Evolutionary conservation across 2,329 filamentous ascomycete genomes (phyloP).

Genomic region (Colletotrichum neosansevieriae): DNA sequence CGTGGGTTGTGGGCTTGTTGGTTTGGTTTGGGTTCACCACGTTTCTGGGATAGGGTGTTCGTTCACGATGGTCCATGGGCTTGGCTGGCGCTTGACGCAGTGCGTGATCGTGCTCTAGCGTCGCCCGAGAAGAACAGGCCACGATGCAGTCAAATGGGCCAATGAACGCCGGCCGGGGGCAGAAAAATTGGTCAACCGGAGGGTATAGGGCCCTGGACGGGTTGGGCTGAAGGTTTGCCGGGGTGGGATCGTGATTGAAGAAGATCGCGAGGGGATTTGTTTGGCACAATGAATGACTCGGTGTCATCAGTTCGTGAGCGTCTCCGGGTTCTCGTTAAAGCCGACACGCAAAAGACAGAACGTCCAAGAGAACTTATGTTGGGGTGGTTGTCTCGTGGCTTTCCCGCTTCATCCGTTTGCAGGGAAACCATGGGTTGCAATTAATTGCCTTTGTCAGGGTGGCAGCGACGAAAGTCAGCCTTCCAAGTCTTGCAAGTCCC

Average conservation of each 20-base stretch:
- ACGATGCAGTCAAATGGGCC: slow-evolving; percentile 5
- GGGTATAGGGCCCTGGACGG: neutral
- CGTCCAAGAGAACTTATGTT: neutral
- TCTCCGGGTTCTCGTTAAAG: slow-evolving; percentile 1
- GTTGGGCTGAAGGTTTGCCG: slow-evolving; percentile 19
- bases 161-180: slow-evolving; percentile 2
- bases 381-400: slow-evolving; percentile 18
- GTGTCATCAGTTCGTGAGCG: slow-evolving; percentile 15
- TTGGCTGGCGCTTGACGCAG: neutral
- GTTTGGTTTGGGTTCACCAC: slow-evolving; percentile 18
- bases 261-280: slow-evolving; percentile 6
- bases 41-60: slow-evolving; percentile 21
- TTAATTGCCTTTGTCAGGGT: slow-evolving; percentile 29
- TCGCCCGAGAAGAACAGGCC: slow-evolving; percentile 2
- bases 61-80: slow-evolving; percentile 13
- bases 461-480: slow-evolving; percentile 12
- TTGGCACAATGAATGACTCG: slow-evolving; percentile 28
- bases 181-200: neutral
- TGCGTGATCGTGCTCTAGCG: neutral
- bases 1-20: neutral
- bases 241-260: slow-evolving; percentile 2
- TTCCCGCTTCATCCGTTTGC: slow-evolving; percentile 35
- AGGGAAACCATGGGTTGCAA: slow-evolving; percentile 12
- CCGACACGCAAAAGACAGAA: slow-evolving; percentile 9
- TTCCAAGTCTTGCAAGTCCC: neutral